phyloP scores from a whole-genome alignment of 257 asterid species.

The Pogostemon cablin region DNA sequence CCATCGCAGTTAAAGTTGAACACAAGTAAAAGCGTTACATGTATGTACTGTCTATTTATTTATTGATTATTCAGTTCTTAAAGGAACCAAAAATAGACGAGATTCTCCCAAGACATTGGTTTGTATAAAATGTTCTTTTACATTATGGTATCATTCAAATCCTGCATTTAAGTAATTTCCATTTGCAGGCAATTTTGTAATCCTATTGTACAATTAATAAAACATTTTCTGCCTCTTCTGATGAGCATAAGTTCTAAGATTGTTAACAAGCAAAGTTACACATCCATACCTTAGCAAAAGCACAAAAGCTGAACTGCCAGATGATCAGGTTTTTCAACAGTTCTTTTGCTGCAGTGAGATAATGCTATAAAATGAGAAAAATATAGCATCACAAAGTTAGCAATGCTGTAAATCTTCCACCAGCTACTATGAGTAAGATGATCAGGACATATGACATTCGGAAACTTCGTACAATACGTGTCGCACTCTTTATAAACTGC shows the following conservation, averaged over 20 bases:
- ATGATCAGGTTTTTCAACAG: background rate
- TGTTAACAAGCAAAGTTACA: background rate
- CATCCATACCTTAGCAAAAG: background rate
- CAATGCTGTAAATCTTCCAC: background rate
- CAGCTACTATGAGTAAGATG: background rate
- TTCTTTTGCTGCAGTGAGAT: background rate
- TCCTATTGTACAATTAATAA: slow-evolving; percentile 24
- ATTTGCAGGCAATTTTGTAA: slow-evolving; percentile 15
- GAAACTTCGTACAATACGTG: background rate
- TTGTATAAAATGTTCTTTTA: slow-evolving; percentile 25
- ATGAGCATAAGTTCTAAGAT: slow-evolving; percentile 14
- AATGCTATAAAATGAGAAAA: background rate
- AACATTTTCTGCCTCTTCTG: background rate
- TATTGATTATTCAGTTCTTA: slow-evolving; percentile 5
- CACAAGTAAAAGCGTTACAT: slow-evolving; percentile 42
- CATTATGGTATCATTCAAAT: slow-evolving; percentile 10
- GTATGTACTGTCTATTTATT: slow-evolving; percentile 8
- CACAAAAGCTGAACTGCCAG: slow-evolving; percentile 7
- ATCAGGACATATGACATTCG: background rate
- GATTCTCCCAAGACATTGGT: background rate
- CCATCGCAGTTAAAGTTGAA: slow-evolving; percentile 49
- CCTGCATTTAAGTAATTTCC: slow-evolving; percentile 7
- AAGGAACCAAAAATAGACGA: slow-evolving; percentile 10
- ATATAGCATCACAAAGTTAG: slow-evolving; percentile 11
- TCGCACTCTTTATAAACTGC: slow-evolving; percentile 15